phyloP scores from a whole-genome alignment of 2,329 filamentous ascomycete genomes.

The Monilinia aucupariae region DNA sequence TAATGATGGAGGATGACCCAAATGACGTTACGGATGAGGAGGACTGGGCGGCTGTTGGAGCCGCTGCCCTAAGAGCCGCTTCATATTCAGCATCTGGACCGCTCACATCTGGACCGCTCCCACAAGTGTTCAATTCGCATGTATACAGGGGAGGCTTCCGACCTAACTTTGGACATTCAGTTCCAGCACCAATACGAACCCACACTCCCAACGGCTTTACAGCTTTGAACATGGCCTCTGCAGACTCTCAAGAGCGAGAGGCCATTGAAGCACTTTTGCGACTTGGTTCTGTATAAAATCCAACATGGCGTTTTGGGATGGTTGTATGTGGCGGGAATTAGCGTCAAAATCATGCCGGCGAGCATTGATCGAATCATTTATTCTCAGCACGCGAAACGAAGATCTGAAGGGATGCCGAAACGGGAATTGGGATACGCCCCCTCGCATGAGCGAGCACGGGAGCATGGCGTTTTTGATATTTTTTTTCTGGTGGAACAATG shows the following conservation, averaged over 20 bases:
- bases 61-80: slow-evolving; percentile 69
- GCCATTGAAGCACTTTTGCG: slow-evolving; percentile 75
- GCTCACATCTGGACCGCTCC: slow-evolving; percentile 38
- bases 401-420: slow-evolving; percentile 24
- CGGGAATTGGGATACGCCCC: slow-evolving; percentile 23
- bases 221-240: slow-evolving; percentile 38
- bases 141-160: slow-evolving; percentile 41
- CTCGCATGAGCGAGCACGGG: slow-evolving; percentile 22
- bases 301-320: slow-evolving; percentile 29
- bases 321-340: slow-evolving; percentile 27
- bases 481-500: slow-evolving; percentile 16
- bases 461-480: slow-evolving; percentile 28
- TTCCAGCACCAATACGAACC: slow-evolving; percentile 37
- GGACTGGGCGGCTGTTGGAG: slow-evolving; percentile 88
- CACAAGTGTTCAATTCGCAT: slow-evolving; percentile 39
- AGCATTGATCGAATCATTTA: slow-evolving; percentile 32
- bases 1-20: slow-evolving; percentile 67
- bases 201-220: slow-evolving; percentile 47
- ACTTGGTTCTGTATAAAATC: slow-evolving; percentile 67
- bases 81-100: slow-evolving; percentile 56
- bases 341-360: slow-evolving; percentile 34
- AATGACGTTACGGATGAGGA: slow-evolving; percentile 91
- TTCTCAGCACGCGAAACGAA: slow-evolving; percentile 28
- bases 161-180: slow-evolving; percentile 28
- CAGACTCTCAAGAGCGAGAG: slow-evolving; percentile 69